Evolutionary conservation across 1,284 basidiomycete genomes (phyloP), one percentile per base, ranked within the genome.

Genomic region (Microbotryum saponariae): DNA sequence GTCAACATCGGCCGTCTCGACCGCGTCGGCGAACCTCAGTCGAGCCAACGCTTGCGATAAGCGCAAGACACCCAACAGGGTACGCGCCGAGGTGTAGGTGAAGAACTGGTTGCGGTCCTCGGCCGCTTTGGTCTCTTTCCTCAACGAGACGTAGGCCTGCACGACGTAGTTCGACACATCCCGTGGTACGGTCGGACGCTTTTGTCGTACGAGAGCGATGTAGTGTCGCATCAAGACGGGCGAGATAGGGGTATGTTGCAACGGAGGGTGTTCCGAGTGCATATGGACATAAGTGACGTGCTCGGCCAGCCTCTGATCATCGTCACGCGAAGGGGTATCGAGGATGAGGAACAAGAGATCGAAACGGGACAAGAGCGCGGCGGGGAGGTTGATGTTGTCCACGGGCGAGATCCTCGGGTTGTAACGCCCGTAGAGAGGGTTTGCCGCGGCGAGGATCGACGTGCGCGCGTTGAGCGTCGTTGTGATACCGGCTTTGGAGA

Each of bases 281-380:
- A 98, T 98, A 76, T 99, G 96, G 20, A 99, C 96, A 73, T 92
- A 87, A 1, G 96, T 96, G 64, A 98, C 91, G 78, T 98, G 96
- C 75, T 96, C 87, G 6, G 96, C 96, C 16, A 98, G 82, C 54
- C 91, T 82, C 76, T 98, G 93, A 73, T 99, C 96, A 71, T 92
- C 91, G 70, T 97, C 94, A 64, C 92, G 81, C 4, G 83, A 84
- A 1, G 96, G 94, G 68, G 93, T 96, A 78, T 98, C 96, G 53
- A 98, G 83, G 67, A 99, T 96, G 72, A 98, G 82, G 81, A 97
- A 99, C 65, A 98, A 79, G 57, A 99, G 81, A 74, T 98, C 96
- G 77, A 98, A 99, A 76, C 96, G 85, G 27, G 91, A 96, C 51
- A 99, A 78, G 42, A 99, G 80, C 1, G 96, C 96, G 0, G 96